Conservation (phyloP, 352 stramenopile species). For the Phytopythium boreale region DNA sequence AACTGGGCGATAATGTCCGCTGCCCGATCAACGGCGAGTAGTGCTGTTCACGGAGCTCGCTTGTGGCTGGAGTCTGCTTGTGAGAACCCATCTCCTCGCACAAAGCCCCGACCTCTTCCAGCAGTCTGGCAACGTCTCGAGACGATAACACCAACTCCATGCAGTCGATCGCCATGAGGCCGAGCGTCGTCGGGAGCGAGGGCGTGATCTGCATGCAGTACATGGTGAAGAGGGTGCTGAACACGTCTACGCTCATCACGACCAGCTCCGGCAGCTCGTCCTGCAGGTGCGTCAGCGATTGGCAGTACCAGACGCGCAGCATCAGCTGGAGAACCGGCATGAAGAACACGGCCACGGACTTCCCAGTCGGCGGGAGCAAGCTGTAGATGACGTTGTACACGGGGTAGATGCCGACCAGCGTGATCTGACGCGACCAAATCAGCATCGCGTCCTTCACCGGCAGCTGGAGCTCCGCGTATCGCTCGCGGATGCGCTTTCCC, state of each 20-base stretch:
- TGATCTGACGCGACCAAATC: not conserved
- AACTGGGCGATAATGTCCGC: too few relatives aligned
- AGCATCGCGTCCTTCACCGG: not conserved
- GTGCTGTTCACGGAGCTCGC: too few relatives aligned
- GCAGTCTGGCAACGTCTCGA: constrained; percentile 8
- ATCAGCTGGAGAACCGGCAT: not conserved
- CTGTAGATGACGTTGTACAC: not conserved
- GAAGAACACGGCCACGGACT: not conserved
- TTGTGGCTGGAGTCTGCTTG: too few relatives aligned
- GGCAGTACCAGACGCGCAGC: not conserved
- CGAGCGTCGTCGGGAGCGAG: constrained; percentile 24
- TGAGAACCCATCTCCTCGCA: not conserved
- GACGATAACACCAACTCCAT: constrained; percentile 16
- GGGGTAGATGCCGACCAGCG: not conserved
- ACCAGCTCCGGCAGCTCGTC: not conserved
- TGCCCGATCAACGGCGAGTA: too few relatives aligned
- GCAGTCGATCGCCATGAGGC: constrained; percentile 22
- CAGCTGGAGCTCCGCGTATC: not conserved
- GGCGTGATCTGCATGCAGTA: constrained; percentile 14
- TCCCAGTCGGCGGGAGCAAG: not conserved
- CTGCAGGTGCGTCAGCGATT: not conserved
- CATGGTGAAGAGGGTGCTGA: not conserved
- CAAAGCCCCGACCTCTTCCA: not conserved
- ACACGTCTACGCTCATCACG: not conserved
- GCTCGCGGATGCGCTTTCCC: not conserved